These are phyloP conservation scores for Talaromyces atroroseus DNA, from an alignment of 2,329 filamentous ascomycete species.

Conservation along the genomic window DNA sequence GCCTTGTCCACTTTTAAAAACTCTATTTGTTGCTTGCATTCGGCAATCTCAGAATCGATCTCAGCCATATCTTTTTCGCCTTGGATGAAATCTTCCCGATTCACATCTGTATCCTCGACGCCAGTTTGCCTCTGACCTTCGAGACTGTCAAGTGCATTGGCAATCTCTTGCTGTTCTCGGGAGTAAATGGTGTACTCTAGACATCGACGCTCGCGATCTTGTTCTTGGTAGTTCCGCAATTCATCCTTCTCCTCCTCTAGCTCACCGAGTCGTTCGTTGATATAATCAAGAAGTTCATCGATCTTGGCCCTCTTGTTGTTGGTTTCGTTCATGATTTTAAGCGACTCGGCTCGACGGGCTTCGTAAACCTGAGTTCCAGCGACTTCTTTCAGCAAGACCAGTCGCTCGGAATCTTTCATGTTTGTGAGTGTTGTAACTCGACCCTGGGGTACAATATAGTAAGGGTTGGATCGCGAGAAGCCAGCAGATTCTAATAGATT, in stretches of 20 bases:
- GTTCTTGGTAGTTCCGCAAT: slow-evolving; percentile 86
- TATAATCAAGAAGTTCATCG: slow-evolving; percentile 84
- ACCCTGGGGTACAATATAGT: slow-evolving; percentile 97
- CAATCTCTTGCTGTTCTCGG: slow-evolving; percentile 75
- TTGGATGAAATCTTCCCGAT: slow-evolving; percentile 67
- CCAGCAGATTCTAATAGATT: slow-evolving; percentile 93
- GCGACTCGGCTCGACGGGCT: slow-evolving; percentile 77
- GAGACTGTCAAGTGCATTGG: slow-evolving; percentile 71
- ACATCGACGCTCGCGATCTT: slow-evolving; percentile 84
- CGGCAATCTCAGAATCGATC: slow-evolving; percentile 72
- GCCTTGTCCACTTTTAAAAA: slow-evolving; percentile 77
- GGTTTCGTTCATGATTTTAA: slow-evolving; percentile 96
- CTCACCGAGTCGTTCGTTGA: slow-evolving; percentile 81
- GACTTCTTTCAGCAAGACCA: slow-evolving; percentile 93
- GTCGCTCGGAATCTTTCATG: slow-evolving; percentile 91
- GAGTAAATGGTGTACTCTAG: slow-evolving; percentile 93
- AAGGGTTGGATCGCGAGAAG: slow-evolving; percentile 94
- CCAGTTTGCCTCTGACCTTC: slow-evolving; percentile 77
- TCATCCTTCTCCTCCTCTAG: slow-evolving; percentile 97
- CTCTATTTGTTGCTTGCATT: slow-evolving; percentile 75
- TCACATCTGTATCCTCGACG: slow-evolving; percentile 76
- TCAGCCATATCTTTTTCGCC: slow-evolving; percentile 73
- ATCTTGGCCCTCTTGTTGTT: slow-evolving; percentile 93
- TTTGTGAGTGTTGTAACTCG: slow-evolving; percentile 94
- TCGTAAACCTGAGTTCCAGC: slow-evolving; percentile 97